phyloP scores from a whole-genome alignment of 2,329 filamentous ascomycete genomes.

The Apiospora sp. region DNA sequence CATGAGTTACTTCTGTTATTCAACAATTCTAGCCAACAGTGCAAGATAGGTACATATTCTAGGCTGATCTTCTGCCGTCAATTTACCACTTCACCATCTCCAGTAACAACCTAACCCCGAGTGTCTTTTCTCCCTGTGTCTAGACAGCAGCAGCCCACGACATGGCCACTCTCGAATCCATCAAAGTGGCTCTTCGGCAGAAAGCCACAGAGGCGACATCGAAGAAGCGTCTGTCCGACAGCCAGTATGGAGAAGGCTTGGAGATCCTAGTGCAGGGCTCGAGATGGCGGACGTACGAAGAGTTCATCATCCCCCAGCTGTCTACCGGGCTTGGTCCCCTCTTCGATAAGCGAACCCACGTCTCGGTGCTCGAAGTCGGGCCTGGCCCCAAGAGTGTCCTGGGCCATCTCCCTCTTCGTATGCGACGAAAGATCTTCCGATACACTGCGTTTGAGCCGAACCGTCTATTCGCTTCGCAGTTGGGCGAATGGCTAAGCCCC shows the following conservation, averaged over 20 bases:
- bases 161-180: conserved; percentile 46
- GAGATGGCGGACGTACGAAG: conserved; percentile 49
- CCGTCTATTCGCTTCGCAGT: conserved; percentile 48
- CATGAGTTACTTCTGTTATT: no score
- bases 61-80: background rate
- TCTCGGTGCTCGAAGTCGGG: conserved; percentile 68
- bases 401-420: conserved; percentile 50
- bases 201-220: conserved; percentile 36
- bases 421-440: conserved; percentile 52
- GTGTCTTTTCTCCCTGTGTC: no score
- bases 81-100: background rate
- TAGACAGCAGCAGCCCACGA: background rate
- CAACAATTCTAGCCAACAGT: no score
- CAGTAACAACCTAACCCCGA: no score
- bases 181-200: conserved; percentile 51
- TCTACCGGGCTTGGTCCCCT: conserved; percentile 50
- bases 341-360: conserved; percentile 46
- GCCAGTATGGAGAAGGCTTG: conserved; percentile 58
- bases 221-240: conserved; percentile 51
- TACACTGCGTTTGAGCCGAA: conserved; percentile 66
- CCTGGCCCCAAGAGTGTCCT: conserved; percentile 65
- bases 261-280: conserved; percentile 48
- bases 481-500: conserved; percentile 52
- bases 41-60: background rate
- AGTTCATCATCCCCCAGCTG: conserved; percentile 62